Base-by-base conservation (phyloP, 345 rosid genomes). In the Dipteronia sinensis region DNA sequence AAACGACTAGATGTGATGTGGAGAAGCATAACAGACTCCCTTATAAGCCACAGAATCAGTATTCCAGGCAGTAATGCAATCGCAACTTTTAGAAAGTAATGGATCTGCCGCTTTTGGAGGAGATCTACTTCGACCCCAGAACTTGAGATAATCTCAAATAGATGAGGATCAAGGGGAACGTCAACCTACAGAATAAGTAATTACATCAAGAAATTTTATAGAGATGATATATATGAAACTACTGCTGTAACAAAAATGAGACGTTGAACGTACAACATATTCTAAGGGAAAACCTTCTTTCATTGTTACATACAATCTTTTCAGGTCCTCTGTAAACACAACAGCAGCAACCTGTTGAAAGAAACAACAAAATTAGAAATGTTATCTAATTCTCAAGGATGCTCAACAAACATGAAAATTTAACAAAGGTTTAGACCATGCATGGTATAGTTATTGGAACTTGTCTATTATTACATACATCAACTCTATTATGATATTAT, bases 91-190 rank as follows among this genome's bases (percentile, higher is more conserved):
- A 93, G 69, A 80, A 95, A 90, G 82, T 95, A 93, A 88, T 95
- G 98, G 75, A 90, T 88, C 87, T 95, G 98, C 78, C 81, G 87
- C 83, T 84, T 95, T 86, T 95, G 98, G 86, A 95, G 94, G 75
- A 95, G 97, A 85, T 95, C 98, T 49, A 95, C 95, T 85, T 95
- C 98, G 67, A 85, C 98, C 79, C 93, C 98, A 16, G 97, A 90
- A 84, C 90, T 89, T 78, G 95, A 84, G 72, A 95, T 90, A 27
- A 79, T 81, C 86, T 95, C 98, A 80, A 93, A 95, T 84, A 95
- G 87, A 89, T 88, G 86, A 10, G 98, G 98, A 86, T 95, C 97
- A 69, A 92, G 91, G 53, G 98, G 98, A 81, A 95, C 89, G 82
- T 95, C 97, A 44, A 95, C 97, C 98, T 95, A 80, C 25, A 80